A percentile compares a stretch with the other conserved stretches of the same genome.
Evolutionary conservation across 176 grass and related monocot species (phyloP).

Genomic region (Hsuehochloa calcarea): DNA sequence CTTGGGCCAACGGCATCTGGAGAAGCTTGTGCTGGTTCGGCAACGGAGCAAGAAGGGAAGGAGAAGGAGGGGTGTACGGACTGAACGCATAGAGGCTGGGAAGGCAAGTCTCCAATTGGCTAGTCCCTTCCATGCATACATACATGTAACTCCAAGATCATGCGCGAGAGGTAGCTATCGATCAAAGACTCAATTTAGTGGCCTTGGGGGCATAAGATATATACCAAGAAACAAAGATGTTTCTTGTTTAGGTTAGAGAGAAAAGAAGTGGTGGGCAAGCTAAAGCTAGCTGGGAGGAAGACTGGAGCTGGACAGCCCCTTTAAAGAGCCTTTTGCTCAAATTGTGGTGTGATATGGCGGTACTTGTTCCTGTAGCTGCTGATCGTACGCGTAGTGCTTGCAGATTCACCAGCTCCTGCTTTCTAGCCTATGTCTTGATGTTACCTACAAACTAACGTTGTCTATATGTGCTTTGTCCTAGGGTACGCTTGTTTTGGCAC

Average conservation of each 20-base stretch:
- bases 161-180: conserved; percentile 6
- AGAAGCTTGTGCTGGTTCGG: conserved; percentile 37
- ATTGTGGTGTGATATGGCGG: conserved; percentile 45
- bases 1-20: conserved; percentile 50
- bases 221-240: conserved; percentile 7
- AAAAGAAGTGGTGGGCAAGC: conserved; percentile 31
- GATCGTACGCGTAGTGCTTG: conserved; percentile 23
- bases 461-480: not conserved
- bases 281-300: not conserved
- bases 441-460: not conserved
- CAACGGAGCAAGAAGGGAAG: conserved; percentile 24
- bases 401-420: conserved; percentile 31
- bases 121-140: conserved; percentile 49
- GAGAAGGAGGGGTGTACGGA: conserved; percentile 2
- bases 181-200: conserved; percentile 2
- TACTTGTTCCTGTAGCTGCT: conserved; percentile 39
- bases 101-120: conserved; percentile 42
- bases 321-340: conserved; percentile 71
- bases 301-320: conserved; percentile 36
- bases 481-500: not conserved
- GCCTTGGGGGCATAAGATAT: conserved; percentile 23
- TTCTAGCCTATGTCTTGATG: conserved; percentile 18
- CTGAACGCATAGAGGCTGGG: conserved; percentile 45
- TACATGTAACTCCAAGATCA: conserved; percentile 24
- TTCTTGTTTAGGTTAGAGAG: conserved; percentile 48